These are phyloP conservation scores for Aspergillus ostianus DNA, from an alignment of 495 filamentous ascomycete species.

Conservation along the genomic window DNA sequence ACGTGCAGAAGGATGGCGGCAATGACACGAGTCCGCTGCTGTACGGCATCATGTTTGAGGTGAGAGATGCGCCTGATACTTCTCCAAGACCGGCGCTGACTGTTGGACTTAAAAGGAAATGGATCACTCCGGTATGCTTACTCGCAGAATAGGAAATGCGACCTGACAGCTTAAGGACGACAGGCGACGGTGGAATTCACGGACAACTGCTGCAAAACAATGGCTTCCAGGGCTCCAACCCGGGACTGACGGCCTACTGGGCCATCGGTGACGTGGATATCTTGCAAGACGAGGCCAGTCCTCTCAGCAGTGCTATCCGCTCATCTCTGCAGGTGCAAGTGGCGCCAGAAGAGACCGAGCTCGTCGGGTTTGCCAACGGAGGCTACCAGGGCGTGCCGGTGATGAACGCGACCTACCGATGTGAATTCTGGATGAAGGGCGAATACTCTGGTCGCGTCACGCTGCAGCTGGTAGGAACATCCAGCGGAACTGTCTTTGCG, in stretches of 20 bases:
- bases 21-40: constrained; percentile 54
- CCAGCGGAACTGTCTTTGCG: constrained; percentile 34
- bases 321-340: constrained; percentile 58
- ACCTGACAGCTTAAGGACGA: not conserved
- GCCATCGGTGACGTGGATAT: constrained; percentile 51
- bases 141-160: not conserved
- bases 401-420: constrained; percentile 42
- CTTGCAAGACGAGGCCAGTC: constrained; percentile 46
- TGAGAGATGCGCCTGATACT: constrained; percentile 12
- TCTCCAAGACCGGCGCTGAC: not conserved
- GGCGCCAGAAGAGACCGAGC: constrained; percentile 27
- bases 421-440: constrained; percentile 58
- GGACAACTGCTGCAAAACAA: constrained; percentile 72
- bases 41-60: constrained; percentile 63
- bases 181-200: constrained; percentile 69
- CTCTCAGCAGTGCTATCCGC: constrained; percentile 52
- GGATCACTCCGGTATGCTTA: constrained; percentile 60
- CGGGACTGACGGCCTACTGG: constrained; percentile 53
- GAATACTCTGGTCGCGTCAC: constrained; percentile 30
- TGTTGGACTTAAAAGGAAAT: constrained; percentile 52
- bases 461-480: constrained; percentile 33
- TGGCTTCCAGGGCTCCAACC: constrained; percentile 61
- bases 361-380: constrained; percentile 56
- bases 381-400: constrained; percentile 65
- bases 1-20: constrained; percentile 44